Base-by-base conservation (phyloP, 495 filamentous ascomycete genomes). In the Penicillium diatomitis region DNA sequence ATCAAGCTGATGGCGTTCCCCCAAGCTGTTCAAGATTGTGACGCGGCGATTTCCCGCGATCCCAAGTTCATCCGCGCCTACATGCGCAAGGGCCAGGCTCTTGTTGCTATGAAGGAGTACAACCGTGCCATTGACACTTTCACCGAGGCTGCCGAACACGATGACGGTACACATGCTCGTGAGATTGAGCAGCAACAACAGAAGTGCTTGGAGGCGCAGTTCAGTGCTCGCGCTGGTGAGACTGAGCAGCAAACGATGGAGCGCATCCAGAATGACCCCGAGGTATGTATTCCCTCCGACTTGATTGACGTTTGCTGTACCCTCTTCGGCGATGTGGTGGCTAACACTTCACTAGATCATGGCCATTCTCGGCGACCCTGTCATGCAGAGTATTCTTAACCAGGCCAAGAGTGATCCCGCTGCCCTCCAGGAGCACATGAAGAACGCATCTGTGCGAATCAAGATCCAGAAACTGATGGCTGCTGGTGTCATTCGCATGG, bases 1-100 rank as follows among this genome's bases (percentile, higher is more conserved):
- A 86, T 95, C 69, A 99, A 99, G 74, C 76, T 99, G 20, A 84
- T 97, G 68, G 83, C 88, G 31, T 97, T 99, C 76, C 92, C 92
- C 9, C 82, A 83, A 55, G 92, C 92, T 1, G 85, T 97, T 40
- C 80, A 86, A 42, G 94, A 99, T 73, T 97, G 94, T 63, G 86
- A 96, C 68, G 71, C 77, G 62, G 94, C 92, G 33, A 90, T 92
- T 67, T 83, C 84, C 77, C 87, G 84, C 45, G 92, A 99, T 61
- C 77, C 84, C 48, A 87, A 87, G 65, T 97, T 99, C 70, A 90
- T 97, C 71, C 80, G 90, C 32, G 92, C 92, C 1, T 96, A 96
- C 65, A 82, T 97, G 57, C 83, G 92, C 58, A 97, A 96, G 73
- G 88, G 90, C 0, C 87, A 95, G 67, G 87, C 90, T 10, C 85